Conservation (phyloP, 1,139 yeast genomes). For the Yamadazyma kanchanaburiensis region DNA sequence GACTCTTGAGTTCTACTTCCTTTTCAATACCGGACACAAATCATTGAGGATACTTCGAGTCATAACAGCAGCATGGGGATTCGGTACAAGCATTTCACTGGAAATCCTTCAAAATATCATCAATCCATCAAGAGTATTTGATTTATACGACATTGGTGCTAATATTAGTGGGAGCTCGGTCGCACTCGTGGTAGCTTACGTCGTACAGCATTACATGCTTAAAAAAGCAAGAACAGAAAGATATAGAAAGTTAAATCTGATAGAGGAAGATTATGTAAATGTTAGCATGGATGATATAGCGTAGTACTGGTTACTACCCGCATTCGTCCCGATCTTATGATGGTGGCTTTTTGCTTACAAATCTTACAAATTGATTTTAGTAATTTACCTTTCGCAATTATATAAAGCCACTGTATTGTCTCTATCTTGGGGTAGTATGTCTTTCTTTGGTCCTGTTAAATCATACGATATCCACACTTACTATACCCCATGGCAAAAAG, state of each 20-base stretch:
- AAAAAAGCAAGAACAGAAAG: constrained; percentile 1
- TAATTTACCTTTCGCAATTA: no score
- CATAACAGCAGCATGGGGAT: constrained; percentile 42
- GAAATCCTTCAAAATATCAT: constrained; percentile 47
- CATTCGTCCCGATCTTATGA: no score
- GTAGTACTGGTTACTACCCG: background rate
- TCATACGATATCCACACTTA: constrained; percentile 58
- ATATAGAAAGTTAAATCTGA: background rate
- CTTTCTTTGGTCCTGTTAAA: constrained; percentile 27
- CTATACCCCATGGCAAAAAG: constrained; percentile 37
- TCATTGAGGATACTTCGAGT: constrained; percentile 35
- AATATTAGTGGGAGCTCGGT: constrained; percentile 37
- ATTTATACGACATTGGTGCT: constrained; percentile 41
- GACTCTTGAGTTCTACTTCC: constrained; percentile 53
- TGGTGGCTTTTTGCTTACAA: no score
- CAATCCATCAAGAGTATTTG: constrained; percentile 48
- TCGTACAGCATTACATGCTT: constrained; percentile 5
- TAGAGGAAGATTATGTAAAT: constrained; percentile 8
- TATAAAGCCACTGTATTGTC: no score
- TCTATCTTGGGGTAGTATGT: no score
- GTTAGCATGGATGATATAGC: constrained; percentile 9
- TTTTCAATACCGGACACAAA: constrained; percentile 39
- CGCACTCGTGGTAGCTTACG: constrained; percentile 18
- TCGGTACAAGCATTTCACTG: constrained; percentile 45
- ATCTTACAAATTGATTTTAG: no score